Percentiles rank a stretch among this genome's conserved stretches.
phyloP scores from a whole-genome alignment of 202 grass and related monocot genomes.

The Schoenoplectus triqueter region DNA sequence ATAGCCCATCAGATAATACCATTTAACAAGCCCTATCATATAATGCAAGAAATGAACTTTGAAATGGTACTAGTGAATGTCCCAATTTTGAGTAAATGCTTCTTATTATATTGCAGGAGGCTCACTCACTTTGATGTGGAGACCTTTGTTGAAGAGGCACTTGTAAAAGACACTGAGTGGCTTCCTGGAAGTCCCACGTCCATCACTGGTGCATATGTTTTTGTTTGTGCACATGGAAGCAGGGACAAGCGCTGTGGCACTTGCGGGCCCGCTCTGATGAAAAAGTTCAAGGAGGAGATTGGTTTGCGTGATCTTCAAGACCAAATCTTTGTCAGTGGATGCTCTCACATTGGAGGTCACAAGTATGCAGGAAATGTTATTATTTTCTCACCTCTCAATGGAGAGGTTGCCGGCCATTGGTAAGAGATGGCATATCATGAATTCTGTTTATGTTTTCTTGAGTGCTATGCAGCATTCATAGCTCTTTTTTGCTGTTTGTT shows the following conservation, averaged over 20 bases:
- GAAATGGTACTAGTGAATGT: conserved; percentile 33
- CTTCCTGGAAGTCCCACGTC: conserved; percentile 63
- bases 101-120: conserved; percentile 61
- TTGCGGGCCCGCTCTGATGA: conserved; percentile 81
- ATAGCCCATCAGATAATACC: too few species aligned
- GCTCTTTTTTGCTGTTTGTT: not conserved
- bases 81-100: not conserved
- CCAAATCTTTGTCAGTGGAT: conserved; percentile 75
- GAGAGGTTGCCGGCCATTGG: conserved; percentile 87
- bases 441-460: conserved; percentile 14
- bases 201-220: conserved; percentile 79
- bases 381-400: conserved; percentile 69
- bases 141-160: conserved; percentile 90
- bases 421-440: conserved; percentile 44
- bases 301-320: conserved; percentile 49
- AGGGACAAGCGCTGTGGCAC: conserved; percentile 90
- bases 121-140: conserved; percentile 90
- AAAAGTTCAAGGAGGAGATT: conserved; percentile 88
- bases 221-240: conserved; percentile 83
- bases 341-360: conserved; percentile 94
- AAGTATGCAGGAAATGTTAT: conserved; percentile 99
- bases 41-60: not conserved
- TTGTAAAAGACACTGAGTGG: conserved; percentile 88
- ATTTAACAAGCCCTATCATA: not conserved
- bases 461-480: not conserved